Percentiles rank a stretch among this genome's conserved stretches.
Conservation (phyloP, 352 stramenopile species). For the Peronospora belbahrii region DNA sequence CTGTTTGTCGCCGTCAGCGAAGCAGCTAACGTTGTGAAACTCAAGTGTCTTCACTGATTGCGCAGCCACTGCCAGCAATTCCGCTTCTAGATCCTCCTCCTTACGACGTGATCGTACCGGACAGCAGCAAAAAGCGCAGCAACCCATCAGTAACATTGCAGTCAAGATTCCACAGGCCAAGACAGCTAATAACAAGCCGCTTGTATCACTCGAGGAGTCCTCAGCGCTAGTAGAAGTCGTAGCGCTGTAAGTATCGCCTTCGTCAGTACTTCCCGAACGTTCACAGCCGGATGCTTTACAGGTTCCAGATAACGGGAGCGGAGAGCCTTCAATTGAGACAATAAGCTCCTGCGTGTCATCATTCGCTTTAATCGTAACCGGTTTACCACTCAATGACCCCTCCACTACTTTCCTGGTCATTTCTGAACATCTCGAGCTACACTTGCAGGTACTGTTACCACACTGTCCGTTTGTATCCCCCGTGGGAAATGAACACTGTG, state of each 20-base stretch:
- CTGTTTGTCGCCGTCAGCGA: constrained; percentile 13
- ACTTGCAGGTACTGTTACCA: constrained; percentile 49
- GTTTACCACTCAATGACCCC: constrained; percentile 48
- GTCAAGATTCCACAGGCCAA: constrained; percentile 10
- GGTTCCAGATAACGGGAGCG: constrained; percentile 55
- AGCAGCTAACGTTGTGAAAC: constrained; percentile 53
- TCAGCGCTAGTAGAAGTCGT: constrained; percentile 8
- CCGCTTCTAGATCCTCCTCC: constrained; percentile 25
- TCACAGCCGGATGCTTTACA: constrained; percentile 62
- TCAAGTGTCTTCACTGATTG: constrained; percentile 39
- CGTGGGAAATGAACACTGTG: constrained; percentile 37
- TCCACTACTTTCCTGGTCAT: constrained; percentile 63
- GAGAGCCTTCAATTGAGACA: constrained; percentile 60
- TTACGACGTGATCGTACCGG: neutral
- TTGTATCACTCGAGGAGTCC: constrained; percentile 1
- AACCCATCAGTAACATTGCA: constrained; percentile 8
- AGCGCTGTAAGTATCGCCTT: constrained; percentile 1
- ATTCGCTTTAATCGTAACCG: constrained; percentile 36
- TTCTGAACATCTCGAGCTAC: constrained; percentile 35
- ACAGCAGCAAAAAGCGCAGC: constrained; percentile 17
- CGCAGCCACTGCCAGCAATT: constrained; percentile 38
- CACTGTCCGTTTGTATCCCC: constrained; percentile 38
- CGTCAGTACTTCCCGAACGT: constrained; percentile 1
- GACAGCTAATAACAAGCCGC: constrained; percentile 7
- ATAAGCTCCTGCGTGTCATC: constrained; percentile 33